These are phyloP conservation scores for Cylindrodendrum hubeiense DNA, from an alignment of 2,329 filamentous ascomycete species.

Conservation along the genomic window DNA sequence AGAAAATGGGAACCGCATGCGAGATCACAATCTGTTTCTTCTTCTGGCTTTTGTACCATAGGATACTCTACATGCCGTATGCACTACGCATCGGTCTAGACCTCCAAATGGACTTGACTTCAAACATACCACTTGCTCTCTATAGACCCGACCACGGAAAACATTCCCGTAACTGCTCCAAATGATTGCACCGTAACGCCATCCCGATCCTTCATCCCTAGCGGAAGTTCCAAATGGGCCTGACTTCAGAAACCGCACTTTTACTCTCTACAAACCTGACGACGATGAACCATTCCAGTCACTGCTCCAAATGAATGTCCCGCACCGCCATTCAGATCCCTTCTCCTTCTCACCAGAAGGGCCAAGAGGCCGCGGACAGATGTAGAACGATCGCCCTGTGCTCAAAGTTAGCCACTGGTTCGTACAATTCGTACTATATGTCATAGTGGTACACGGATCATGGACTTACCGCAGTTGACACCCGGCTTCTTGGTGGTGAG, in stretches of 20 bases:
- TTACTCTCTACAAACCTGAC: conserved; percentile 5
- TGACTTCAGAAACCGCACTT: no score
- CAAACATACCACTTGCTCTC: no score
- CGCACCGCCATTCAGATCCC: conserved; percentile 87
- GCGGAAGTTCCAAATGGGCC: no score
- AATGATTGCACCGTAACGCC: conserved; percentile 89
- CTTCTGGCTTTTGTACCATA: no score
- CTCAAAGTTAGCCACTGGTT: conserved; percentile 37
- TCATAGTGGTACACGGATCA: neutral
- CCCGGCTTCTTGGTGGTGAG: conserved; percentile 90
- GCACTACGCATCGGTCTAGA: no score
- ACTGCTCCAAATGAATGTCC: conserved; percentile 82
- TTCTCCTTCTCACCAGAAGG: conserved; percentile 88
- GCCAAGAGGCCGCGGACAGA: conserved; percentile 79
- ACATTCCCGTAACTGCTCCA: conserved; percentile 72
- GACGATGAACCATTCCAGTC: conserved; percentile 61
- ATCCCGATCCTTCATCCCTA: conserved; percentile 88
- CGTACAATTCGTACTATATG: neutral
- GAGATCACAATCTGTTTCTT: no score
- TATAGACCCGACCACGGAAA: conserved; percentile 19
- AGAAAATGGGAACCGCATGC: no score
- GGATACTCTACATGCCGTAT: no score
- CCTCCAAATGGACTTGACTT: no score
- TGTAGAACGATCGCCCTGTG: conserved; percentile 71
- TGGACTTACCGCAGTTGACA: conserved; percentile 75